A percentile compares a stretch with the other conserved stretches of the same genome.
phyloP scores from a whole-genome alignment of 2,329 filamentous ascomycete genomes.

The Pleoardoris graminearum region DNA sequence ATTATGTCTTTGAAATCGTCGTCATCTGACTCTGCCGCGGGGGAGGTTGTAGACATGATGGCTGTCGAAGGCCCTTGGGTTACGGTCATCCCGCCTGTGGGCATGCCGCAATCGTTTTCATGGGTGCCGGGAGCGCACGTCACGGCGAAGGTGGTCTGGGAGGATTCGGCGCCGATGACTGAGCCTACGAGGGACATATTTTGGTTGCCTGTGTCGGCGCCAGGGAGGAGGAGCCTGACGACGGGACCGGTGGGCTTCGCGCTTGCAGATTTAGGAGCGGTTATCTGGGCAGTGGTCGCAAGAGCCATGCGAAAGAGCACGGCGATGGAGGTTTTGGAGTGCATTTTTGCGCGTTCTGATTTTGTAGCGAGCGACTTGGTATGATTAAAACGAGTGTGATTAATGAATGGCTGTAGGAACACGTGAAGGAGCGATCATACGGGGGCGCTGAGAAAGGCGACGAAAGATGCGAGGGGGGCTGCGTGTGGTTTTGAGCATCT shows the following conservation, averaged over 20 bases:
- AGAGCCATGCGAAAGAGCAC: not conserved
- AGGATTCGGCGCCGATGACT: not conserved
- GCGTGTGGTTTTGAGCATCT: too few species aligned
- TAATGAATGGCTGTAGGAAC: too few species aligned
- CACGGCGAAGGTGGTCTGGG: not conserved
- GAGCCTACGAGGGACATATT: not conserved
- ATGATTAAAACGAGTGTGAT: not conserved
- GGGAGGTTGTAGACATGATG: not conserved
- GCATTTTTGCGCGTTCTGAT: not conserved
- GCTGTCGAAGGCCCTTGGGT: not conserved
- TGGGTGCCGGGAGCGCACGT: not conserved
- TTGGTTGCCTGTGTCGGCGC: not conserved
- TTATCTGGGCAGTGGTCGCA: not conserved
- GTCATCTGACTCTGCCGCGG: not conserved
- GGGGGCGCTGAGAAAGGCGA: too few species aligned
- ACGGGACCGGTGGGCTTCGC: not conserved
- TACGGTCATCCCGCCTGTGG: not conserved
- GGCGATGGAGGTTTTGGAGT: slow-evolving; percentile 1
- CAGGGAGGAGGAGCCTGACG: not conserved
- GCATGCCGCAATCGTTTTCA: not conserved
- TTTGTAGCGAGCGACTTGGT: not conserved
- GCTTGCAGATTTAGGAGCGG: not conserved
- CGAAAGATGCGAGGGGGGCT: too few species aligned
- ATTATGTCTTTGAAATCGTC: not conserved
- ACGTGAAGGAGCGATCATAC: too few species aligned